These are phyloP conservation scores for Brettanomyces sp. DNA, from an alignment of 805 yeast species.

Conservation along the genomic window DNA sequence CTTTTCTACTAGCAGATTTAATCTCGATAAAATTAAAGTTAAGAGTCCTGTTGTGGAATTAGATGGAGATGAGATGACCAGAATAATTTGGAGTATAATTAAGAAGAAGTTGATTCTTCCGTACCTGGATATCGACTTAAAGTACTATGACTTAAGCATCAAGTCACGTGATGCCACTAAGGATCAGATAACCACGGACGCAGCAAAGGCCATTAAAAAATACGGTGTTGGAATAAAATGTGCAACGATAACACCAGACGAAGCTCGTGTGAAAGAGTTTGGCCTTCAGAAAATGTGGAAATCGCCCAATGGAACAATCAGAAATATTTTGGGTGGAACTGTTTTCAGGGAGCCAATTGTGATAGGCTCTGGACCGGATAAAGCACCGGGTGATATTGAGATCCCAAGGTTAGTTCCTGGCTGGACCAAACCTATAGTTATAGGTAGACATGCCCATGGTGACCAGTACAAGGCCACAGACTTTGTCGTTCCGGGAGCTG, in stretches of 20 bases:
- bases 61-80: slow-evolving; percentile 83
- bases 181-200: slow-evolving; percentile 68
- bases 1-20: slow-evolving; percentile 18
- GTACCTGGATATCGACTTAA: slow-evolving; percentile 61
- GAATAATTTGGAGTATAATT: slow-evolving; percentile 74
- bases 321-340: slow-evolving; percentile 75
- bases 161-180: slow-evolving; percentile 60
- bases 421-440: slow-evolving; percentile 76
- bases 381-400: slow-evolving; percentile 27
- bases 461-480: slow-evolving; percentile 82
- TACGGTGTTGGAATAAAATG: slow-evolving; percentile 78
- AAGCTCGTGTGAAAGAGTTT: slow-evolving; percentile 68
- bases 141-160: slow-evolving; percentile 68
- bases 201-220: slow-evolving; percentile 65
- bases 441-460: slow-evolving; percentile 81
- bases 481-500: slow-evolving; percentile 55
- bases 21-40: slow-evolving; percentile 53
- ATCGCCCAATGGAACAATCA: slow-evolving; percentile 77
- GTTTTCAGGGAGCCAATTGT: slow-evolving; percentile 81
- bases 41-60: slow-evolving; percentile 67
- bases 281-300: slow-evolving; percentile 73
- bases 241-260: slow-evolving; percentile 83
- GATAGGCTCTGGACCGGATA: slow-evolving; percentile 35
- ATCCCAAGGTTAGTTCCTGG: slow-evolving; percentile 70
- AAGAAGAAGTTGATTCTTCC: slow-evolving; percentile 61